A percentile compares a stretch with the other conserved stretches of the same genome.
These are phyloP conservation scores for Huntiella omanensis DNA, from an alignment of 2,329 filamentous ascomycete genomes.

Conservation along the genomic window DNA sequence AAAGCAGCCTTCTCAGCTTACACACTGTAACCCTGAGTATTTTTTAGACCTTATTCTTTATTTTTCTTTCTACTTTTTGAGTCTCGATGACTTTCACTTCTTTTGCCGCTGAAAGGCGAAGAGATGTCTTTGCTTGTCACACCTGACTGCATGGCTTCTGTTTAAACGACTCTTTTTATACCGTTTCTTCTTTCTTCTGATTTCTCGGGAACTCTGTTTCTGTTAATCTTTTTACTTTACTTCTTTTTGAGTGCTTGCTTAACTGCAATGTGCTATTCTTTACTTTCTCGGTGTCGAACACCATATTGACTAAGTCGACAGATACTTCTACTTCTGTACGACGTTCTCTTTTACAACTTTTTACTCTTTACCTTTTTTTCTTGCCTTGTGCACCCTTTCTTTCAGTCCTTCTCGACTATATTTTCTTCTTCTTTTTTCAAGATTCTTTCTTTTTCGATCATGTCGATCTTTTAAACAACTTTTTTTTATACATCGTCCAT, in stretches of 20 bases:
- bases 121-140: no score
- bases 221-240: background rate
- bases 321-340: no score
- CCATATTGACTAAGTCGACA: background rate
- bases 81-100: no score
- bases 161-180: background rate
- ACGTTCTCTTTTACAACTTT: background rate
- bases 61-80: no score
- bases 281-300: background rate
- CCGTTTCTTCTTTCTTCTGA: background rate
- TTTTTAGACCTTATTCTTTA: no score
- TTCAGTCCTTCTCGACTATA: background rate
- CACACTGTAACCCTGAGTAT: no score
- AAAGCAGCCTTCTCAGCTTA: no score
- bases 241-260: background rate
- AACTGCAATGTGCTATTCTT: background rate
- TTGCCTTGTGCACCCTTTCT: background rate
- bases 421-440: slow-evolving; percentile 4
- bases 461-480: slow-evolving; percentile 3
- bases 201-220: background rate
- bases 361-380: background rate
- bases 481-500: slow-evolving; percentile 16
- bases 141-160: no score
- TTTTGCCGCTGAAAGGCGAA: no score
- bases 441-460: slow-evolving; percentile 4